Conservation (phyloP, 768 basidiomycete species). For the Lentinula sp. region DNA sequence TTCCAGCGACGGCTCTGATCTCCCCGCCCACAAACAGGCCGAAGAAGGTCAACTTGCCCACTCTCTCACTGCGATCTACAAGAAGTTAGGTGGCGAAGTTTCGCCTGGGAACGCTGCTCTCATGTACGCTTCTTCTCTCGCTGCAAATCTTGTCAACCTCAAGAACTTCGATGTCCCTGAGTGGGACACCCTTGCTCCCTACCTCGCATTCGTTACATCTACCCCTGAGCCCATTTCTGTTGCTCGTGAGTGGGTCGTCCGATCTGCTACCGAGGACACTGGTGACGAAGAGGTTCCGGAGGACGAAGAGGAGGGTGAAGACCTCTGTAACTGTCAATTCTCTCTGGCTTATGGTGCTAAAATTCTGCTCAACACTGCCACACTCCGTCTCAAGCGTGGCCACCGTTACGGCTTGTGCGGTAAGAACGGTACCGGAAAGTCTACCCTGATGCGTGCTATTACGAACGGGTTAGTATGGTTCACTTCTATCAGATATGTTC, state of each 20-base stretch:
- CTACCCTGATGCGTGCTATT: constrained; percentile 89
- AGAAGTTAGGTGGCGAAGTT: constrained; percentile 67
- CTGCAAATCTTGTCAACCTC: constrained; percentile 79
- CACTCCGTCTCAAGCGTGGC: constrained; percentile 95
- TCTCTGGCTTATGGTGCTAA: constrained; percentile 98
- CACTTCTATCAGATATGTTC: constrained; percentile 10
- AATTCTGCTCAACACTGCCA: constrained; percentile 94
- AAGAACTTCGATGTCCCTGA: constrained; percentile 90
- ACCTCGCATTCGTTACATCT: constrained; percentile 60
- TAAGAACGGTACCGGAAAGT: constrained; percentile 98
- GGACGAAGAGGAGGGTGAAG: constrained; percentile 97
- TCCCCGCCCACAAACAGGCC: constrained; percentile 76
- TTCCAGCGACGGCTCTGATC: constrained; percentile 81
- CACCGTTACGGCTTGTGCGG: constrained; percentile 98
- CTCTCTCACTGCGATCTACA: constrained; percentile 73
- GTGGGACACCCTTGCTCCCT: constrained; percentile 81
- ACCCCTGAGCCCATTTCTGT: constrained; percentile 62
- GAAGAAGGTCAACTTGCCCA: constrained; percentile 64
- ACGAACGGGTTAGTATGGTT: constrained; percentile 58
- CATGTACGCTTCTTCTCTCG: constrained; percentile 72
- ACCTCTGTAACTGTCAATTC: constrained; percentile 98
- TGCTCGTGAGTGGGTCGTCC: constrained; percentile 83
- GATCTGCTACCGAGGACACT: constrained; percentile 73
- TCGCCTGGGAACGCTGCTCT: constrained; percentile 51
- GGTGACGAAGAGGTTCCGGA: constrained; percentile 66